Evolutionary conservation across 2,329 filamentous ascomycete genomes (phyloP), one percentile per base, ranked within the genome.

Genomic region (Aureobasidium melanogenum): DNA sequence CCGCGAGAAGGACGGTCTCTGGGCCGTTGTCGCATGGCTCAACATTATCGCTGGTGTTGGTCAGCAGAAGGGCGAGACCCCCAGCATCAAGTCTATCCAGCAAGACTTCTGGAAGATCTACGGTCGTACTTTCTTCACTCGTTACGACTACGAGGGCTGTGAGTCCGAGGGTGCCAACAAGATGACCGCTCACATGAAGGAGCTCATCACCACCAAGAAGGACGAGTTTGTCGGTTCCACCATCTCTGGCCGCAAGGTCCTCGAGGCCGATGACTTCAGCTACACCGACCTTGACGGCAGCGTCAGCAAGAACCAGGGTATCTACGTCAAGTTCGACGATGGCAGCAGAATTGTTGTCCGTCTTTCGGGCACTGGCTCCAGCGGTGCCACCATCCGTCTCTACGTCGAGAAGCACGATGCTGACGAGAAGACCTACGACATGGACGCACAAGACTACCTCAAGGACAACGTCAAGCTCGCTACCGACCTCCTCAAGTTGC

Each of bases 221-320:
- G 76, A 76, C 67, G 83, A 90, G 68, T 97, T 97, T 69, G 80
- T 97, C 58, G 91, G 91, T 67, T 94, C 89, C 70, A 87, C 84
- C 68, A 82, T 97, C 68, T 82, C 83, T 66, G 90, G 89, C 66
- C 89, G 88, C 73, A 96, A 91, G 71, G 91, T 97, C 46, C 80
- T 85, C 54, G 89, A 95, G 69, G 93, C 92, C 7, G 94, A 92
- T 67, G 92, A 99, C 82, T 99, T 99, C 77, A 91, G 90, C 34
- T 99, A 99, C 83, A 97, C 91, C 9, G 94, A 99, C 72, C 86
- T 99, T n/a, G 94, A 99, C 71, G 94, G 93, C 64, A 96, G 91
- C 66, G 90, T 97, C 60, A 88, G 91, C 71, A 90, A 91, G 73
- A 95, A 97, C 81, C 94, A 99, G 80, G 94, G 94, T 66, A 86